Percentiles rank a stretch among this genome's conserved stretches.
These are phyloP conservation scores for Colletotrichum sublineola DNA, from an alignment of 2,329 filamentous ascomycete genomes.

Conservation along the genomic window DNA sequence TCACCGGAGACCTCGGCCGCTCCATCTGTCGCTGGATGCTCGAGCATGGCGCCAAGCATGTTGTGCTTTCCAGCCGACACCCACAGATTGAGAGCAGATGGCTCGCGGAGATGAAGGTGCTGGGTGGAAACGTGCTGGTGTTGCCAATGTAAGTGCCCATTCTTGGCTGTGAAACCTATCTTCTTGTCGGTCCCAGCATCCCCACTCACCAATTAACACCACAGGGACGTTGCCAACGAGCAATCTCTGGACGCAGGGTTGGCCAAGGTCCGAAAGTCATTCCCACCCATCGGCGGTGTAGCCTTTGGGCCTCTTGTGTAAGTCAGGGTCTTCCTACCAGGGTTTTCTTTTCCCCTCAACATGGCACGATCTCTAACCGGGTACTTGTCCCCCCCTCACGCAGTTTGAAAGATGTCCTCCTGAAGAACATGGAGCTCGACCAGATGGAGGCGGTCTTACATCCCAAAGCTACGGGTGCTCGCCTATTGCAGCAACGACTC, in stretches of 20 bases:
- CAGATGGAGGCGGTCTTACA: slow-evolving; percentile 45
- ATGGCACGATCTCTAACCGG: slow-evolving; percentile 47
- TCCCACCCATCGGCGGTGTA: slow-evolving; percentile 56
- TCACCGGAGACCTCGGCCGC: slow-evolving; percentile 50
- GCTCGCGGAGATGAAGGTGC: slow-evolving; percentile 4
- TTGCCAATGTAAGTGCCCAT: neutral
- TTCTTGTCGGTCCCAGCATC: neutral
- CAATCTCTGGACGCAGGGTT: slow-evolving; percentile 42
- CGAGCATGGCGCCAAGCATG: slow-evolving; percentile 48
- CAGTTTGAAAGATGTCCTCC: neutral
- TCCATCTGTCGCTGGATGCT: slow-evolving; percentile 55
- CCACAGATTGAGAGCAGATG: slow-evolving; percentile 12
- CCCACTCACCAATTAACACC: neutral
- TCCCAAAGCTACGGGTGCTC: slow-evolving; percentile 53
- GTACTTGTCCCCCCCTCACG: neutral
- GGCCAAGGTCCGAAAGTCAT: slow-evolving; percentile 30
- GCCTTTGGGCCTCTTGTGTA: slow-evolving; percentile 56
- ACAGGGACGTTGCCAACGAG: slow-evolving; percentile 17
- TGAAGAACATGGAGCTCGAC: slow-evolving; percentile 46
- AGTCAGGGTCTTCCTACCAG: neutral
- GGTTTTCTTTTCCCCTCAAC: slow-evolving; percentile 51
- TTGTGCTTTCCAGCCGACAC: slow-evolving; percentile 52
- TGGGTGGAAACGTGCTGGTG: slow-evolving; percentile 14
- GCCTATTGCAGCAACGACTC: slow-evolving; percentile 50
- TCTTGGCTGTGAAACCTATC: neutral